A percentile compares a stretch with the other conserved stretches of the same genome.
Conservation (phyloP, 1,139 yeast species). For the Kodamaea suecica region DNA sequence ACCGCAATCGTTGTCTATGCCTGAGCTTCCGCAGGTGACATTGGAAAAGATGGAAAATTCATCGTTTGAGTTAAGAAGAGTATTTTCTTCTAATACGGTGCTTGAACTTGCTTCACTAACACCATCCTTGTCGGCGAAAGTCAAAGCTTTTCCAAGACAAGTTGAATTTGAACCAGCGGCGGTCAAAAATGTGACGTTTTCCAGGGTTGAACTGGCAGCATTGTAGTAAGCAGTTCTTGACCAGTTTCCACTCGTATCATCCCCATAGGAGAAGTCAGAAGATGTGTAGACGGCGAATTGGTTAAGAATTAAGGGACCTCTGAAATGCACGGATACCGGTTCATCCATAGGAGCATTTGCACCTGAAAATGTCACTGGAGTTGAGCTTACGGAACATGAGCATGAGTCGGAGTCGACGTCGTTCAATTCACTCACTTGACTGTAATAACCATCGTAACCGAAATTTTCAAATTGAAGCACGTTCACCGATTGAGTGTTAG, state of each 20-base stretch:
- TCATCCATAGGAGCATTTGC: slow-evolving; percentile 79
- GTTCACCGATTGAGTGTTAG: slow-evolving; percentile 7
- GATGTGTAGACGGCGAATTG: slow-evolving; percentile 63
- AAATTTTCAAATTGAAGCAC: slow-evolving; percentile 29
- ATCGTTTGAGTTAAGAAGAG: slow-evolving; percentile 60
- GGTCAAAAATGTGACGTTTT: slow-evolving; percentile 80
- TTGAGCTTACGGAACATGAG: slow-evolving; percentile 59
- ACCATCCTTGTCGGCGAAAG: slow-evolving; percentile 78
- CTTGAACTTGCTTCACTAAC: slow-evolving; percentile 59
- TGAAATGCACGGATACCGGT: slow-evolving; percentile 87
- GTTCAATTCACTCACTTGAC: slow-evolving; percentile 61
- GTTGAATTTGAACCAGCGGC: slow-evolving; percentile 72
- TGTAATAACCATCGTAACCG: slow-evolving; percentile 79
- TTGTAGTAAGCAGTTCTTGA: slow-evolving; percentile 66
- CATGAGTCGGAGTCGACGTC: slow-evolving; percentile 47
- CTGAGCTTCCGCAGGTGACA: slow-evolving; percentile 51
- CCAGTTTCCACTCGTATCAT: slow-evolving; percentile 60
- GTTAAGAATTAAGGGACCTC: slow-evolving; percentile 81
- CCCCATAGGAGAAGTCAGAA: slow-evolving; percentile 14
- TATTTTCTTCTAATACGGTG: slow-evolving; percentile 58
- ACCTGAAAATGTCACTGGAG: slow-evolving; percentile 61
- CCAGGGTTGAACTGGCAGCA: slow-evolving; percentile 46
- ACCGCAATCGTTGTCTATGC: slow-evolving; percentile 67
- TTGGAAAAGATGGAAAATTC: slow-evolving; percentile 81
- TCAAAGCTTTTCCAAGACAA: slow-evolving; percentile 84